Evolutionary conservation across 2,329 filamentous ascomycete genomes (phyloP).

Genomic region (Spiromastix sp.): DNA sequence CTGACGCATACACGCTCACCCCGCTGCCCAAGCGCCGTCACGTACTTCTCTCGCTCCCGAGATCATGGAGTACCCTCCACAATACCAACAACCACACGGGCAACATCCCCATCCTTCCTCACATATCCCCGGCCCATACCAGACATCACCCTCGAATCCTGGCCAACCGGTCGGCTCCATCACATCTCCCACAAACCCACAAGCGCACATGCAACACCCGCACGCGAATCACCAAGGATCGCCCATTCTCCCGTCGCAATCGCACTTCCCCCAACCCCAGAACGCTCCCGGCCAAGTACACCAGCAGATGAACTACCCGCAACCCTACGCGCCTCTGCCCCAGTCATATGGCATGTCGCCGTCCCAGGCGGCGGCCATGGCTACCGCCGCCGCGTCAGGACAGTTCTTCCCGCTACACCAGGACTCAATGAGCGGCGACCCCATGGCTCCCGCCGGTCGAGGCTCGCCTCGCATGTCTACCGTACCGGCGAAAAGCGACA

Average conservation of each 20-base stretch:
- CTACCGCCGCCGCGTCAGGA: conserved; percentile 82
- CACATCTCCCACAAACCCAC: conserved; percentile 62
- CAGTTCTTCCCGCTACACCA: conserved; percentile 66
- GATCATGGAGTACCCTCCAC: conserved; percentile 63
- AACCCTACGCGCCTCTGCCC: conserved; percentile 71
- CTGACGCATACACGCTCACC: background rate
- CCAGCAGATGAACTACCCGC: conserved; percentile 70
- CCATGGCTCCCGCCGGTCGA: conserved; percentile 40
- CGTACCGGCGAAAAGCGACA: conserved; percentile 59
- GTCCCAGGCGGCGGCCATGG: conserved; percentile 87
- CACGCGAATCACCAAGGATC: conserved; percentile 59
- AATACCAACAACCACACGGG: conserved; percentile 53
- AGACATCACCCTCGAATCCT: conserved; percentile 46
- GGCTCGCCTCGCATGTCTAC: conserved; percentile 70
- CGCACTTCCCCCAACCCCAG: conserved; percentile 54
- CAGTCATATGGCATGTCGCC: conserved; percentile 64
- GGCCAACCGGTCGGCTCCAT: conserved; percentile 42
- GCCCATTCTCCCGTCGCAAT: conserved; percentile 68
- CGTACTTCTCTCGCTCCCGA: conserved; percentile 5
- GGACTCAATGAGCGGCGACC: conserved; percentile 57
- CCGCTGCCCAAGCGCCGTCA: background rate
- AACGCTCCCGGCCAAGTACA: conserved; percentile 50
- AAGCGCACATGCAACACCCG: conserved; percentile 51
- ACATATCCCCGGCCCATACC: conserved; percentile 52
- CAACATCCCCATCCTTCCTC: conserved; percentile 53